These are phyloP conservation scores for Limnomonas spitsbergensis DNA, from an alignment of 139 green algal species.

Conservation along the genomic window DNA sequence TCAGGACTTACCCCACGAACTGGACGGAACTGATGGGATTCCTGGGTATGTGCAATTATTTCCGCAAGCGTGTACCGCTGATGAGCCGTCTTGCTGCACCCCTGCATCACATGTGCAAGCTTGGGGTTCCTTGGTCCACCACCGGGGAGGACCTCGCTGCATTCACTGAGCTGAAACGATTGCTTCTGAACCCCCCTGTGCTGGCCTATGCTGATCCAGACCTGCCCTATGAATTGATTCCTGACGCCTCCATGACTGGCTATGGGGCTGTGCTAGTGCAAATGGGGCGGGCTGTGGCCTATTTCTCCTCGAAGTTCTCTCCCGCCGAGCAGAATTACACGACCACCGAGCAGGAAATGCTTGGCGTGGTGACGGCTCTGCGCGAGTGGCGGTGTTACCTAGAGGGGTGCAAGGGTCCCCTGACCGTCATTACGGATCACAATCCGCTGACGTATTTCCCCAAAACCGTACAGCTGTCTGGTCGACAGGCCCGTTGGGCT, in stretches of 20 bases:
- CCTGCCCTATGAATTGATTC: slow-evolving; percentile 31
- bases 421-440: slow-evolving; percentile 44
- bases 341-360: slow-evolving; percentile 41
- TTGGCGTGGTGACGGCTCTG: slow-evolving; percentile 36
- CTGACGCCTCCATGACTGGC: slow-evolving; percentile 29
- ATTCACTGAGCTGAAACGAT: slow-evolving; percentile 27
- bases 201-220: slow-evolving; percentile 17
- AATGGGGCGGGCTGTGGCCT: slow-evolving; percentile 42
- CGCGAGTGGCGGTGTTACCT: slow-evolving; percentile 46
- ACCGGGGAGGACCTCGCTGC: background rate
- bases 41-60: slow-evolving; percentile 57
- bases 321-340: slow-evolving; percentile 46
- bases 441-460: slow-evolving; percentile 30
- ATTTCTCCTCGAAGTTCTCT: slow-evolving; percentile 27
- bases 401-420: slow-evolving; percentile 14
- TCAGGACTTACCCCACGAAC: slow-evolving; percentile 22
- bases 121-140: slow-evolving; percentile 20
- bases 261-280: slow-evolving; percentile 42
- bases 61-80: slow-evolving; percentile 38
- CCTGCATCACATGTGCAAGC: slow-evolving; percentile 32
- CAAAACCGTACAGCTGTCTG: slow-evolving; percentile 13
- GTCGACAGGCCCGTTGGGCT: slow-evolving; percentile 34
- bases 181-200: slow-evolving; percentile 24
- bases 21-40: slow-evolving; percentile 41
- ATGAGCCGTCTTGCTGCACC: slow-evolving; percentile 39